Evolutionary conservation across 148 eudicot genomes (phyloP), one percentile per base, ranked within the genome.

Genomic region (Spergularia marina): DNA sequence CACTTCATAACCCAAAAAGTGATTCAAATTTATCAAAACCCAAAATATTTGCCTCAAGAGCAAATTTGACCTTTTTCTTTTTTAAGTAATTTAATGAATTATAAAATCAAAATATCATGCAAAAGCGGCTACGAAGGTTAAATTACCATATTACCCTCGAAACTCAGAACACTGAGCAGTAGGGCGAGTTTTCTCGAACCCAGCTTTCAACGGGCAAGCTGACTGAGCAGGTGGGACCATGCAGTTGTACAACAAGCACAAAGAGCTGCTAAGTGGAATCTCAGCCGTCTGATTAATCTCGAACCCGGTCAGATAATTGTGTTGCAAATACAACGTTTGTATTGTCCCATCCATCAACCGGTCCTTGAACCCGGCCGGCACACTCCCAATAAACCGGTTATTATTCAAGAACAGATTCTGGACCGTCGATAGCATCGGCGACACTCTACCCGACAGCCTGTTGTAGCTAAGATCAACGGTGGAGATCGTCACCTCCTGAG

Each of bases 231-330:
- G 98, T 57, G 89, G 91, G 70, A 90, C 93, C 98, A 94, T 94
- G 52, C 98, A 94, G 77, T 94, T 94, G 71, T 94, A 94, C 87
- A 89, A 88, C 78, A 94, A 84, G 70, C 98, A 94, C 82, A 94
- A 65, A 2, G 93, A 86, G 34, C 91, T 87, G 56, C 86, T 88
- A 44, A 91, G 17, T 0, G 97, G 97, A 89, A 94, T 94, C 77
- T 86, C 93, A 54, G 84, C 98, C 89, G 85, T 87, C 47, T 90
- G 97, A 83, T 89, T 86, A 2, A 94, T 87, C 82, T 77, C 82
- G 0, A 91, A 86, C 64, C 96, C 96, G 0, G 97, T 94, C 47
- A 94, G 74, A 70, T 78, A 94, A 71, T 94, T 94, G 65, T 94
- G 98, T 80, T 94, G 98, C 23, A 94, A 71, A 73, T 94, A 94